Evolutionary conservation across 768 basidiomycete species (phyloP).

Genomic region (Hypholoma fasciculare): DNA sequence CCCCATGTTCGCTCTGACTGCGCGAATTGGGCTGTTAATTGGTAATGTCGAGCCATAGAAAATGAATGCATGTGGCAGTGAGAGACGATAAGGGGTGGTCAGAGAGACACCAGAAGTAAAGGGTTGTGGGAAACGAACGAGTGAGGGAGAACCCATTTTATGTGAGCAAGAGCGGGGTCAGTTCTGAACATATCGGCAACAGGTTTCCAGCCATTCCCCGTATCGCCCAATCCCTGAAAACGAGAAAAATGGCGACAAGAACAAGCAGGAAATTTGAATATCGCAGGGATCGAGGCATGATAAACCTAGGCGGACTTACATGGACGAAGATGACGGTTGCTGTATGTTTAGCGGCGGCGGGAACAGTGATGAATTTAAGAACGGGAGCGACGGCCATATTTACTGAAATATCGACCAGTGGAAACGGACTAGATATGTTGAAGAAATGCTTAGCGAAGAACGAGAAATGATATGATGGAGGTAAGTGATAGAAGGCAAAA

Average conservation of each 20-base stretch:
- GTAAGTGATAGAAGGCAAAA: slow-evolving; percentile 24
- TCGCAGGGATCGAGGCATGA: background rate
- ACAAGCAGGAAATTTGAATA: background rate
- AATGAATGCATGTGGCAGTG: slow-evolving; percentile 2
- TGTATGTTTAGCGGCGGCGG: slow-evolving; percentile 64
- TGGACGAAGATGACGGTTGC: slow-evolving; percentile 91
- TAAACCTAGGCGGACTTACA: slow-evolving; percentile 47
- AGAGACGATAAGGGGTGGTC: slow-evolving; percentile 2
- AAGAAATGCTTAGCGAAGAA: background rate
- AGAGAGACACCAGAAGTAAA: background rate
- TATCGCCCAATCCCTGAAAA: slow-evolving; percentile 71
- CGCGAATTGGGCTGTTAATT: slow-evolving; percentile 44
- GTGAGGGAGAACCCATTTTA: slow-evolving; percentile 91
- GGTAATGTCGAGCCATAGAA: slow-evolving; percentile 4
- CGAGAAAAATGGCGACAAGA: slow-evolving; percentile 9
- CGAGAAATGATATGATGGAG: slow-evolving; percentile 14
- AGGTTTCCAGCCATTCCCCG: slow-evolving; percentile 74
- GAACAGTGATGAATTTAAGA: slow-evolving; percentile 53
- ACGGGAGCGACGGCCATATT: slow-evolving; percentile 31
- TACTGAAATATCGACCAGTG: slow-evolving; percentile 2
- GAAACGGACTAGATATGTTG: slow-evolving; percentile 3
- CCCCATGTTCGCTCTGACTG: slow-evolving; percentile 76
- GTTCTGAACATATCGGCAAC: slow-evolving; percentile 67
- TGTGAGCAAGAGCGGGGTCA: slow-evolving; percentile 58
- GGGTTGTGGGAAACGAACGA: slow-evolving; percentile 48